These are phyloP conservation scores for Mitragyna speciosa DNA, from an alignment of 257 asterid genomes.

Conservation along the genomic window DNA sequence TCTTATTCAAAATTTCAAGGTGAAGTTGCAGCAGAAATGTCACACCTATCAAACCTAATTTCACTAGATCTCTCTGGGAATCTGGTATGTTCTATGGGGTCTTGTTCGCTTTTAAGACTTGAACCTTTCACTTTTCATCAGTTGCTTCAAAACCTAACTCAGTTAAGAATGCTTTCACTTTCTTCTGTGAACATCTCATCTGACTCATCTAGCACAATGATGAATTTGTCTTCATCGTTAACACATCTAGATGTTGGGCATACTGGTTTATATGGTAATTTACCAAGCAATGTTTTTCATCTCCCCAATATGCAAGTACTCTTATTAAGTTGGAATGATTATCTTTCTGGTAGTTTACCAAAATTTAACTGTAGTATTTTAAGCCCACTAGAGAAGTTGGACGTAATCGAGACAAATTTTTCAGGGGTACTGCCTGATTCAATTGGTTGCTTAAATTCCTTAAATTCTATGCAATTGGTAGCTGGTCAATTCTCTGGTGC, in stretches of 20 bases:
- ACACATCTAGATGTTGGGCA: background rate
- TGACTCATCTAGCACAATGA: background rate
- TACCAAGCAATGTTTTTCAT: background rate
- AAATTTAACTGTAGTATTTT: background rate
- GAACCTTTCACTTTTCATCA: no score
- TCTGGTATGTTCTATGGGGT: no score
- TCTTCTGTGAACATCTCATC: background rate
- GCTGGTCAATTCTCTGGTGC: slow-evolving; percentile 2
- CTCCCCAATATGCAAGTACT: background rate
- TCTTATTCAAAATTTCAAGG: background rate
- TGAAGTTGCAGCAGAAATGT: no score
- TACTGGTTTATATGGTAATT: background rate
- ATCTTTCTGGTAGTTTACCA: background rate
- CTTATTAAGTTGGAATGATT: no score
- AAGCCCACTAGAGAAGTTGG: background rate
- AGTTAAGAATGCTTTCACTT: background rate
- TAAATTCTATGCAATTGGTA: background rate
- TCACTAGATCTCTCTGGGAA: background rate
- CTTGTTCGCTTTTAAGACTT: no score
- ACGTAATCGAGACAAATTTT: background rate
- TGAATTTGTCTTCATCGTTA: slow-evolving; percentile 1
- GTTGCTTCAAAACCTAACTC: background rate
- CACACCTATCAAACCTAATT: background rate
- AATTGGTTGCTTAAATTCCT: background rate
- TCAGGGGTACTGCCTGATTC: background rate